phyloP scores from a whole-genome alignment of 192 early-diverging fungal genomes.

The Umbelopsis sp. region DNA sequence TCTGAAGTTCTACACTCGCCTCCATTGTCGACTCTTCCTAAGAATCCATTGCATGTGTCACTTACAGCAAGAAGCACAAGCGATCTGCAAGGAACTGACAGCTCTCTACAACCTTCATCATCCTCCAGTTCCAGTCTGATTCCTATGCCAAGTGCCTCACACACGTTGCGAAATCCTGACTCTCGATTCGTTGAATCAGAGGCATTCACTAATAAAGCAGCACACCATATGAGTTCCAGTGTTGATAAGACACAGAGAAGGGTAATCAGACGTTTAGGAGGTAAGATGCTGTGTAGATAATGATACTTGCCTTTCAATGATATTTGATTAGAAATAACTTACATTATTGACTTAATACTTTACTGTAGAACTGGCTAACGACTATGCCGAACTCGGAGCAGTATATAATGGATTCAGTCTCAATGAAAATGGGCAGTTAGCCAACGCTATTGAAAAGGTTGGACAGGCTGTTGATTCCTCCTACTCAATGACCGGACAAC shows the following conservation, averaged over 20 bases:
- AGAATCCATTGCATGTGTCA: conserved; percentile 66
- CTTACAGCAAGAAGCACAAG: conserved; percentile 28
- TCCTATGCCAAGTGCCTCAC: conserved; percentile 57
- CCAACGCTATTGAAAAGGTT: conserved; percentile 86
- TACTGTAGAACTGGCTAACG: conserved; percentile 64
- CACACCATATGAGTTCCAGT: conserved; percentile 74
- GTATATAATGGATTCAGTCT: conserved; percentile 95
- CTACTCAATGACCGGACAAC: conserved; percentile 68
- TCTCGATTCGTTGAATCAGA: conserved; percentile 88
- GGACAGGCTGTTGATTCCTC: conserved; percentile 91
- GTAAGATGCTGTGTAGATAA: conserved; percentile 24
- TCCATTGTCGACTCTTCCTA: conserved; percentile 68
- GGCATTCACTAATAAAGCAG: conserved; percentile 87
- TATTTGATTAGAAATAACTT: neutral
- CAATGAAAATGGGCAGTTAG: conserved; percentile 72
- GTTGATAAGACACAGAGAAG: conserved; percentile 75
- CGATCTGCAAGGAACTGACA: conserved; percentile 10
- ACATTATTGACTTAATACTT: neutral
- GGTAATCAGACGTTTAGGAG: conserved; percentile 69
- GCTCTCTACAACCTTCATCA: conserved; percentile 26
- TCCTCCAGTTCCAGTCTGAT: conserved; percentile 36
- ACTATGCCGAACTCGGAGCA: conserved; percentile 89
- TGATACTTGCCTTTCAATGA: neutral
- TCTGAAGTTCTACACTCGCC: conserved; percentile 73
- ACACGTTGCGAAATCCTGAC: conserved; percentile 70